phyloP scores from a whole-genome alignment of 768 basidiomycete species.

The Cystofilobasidium bisporidii region DNA sequence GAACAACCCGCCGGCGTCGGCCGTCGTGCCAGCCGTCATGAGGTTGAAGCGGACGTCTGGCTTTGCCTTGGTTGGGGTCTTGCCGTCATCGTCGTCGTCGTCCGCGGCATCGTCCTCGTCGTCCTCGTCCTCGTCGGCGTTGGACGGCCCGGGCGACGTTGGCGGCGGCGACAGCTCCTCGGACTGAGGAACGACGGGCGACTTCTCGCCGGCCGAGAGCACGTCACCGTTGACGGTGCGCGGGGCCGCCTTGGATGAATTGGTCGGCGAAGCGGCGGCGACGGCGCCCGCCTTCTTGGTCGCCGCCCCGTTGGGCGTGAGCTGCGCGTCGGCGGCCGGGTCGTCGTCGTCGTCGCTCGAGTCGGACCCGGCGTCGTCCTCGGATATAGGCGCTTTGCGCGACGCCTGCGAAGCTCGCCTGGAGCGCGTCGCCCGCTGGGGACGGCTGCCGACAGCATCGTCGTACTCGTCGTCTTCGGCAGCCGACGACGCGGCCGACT shows the following conservation, averaged over 20 bases:
- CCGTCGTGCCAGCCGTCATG: neutral
- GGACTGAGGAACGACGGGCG: neutral
- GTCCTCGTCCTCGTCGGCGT: neutral
- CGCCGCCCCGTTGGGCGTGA: neutral
- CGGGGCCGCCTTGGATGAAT: constrained; percentile 1
- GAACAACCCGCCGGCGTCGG: neutral
- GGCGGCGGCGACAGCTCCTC: constrained; percentile 5
- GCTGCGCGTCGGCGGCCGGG: too few species aligned
- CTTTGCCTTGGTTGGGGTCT: constrained; percentile 5
- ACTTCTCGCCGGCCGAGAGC: neutral
- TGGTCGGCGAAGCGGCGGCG: neutral
- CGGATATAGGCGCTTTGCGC: neutral
- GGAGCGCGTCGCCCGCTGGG: neutral
- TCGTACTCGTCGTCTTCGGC: constrained; percentile 2
- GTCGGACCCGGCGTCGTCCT: neutral
- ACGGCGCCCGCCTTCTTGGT: neutral
- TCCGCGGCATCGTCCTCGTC: constrained; percentile 14
- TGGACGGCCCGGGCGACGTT: neutral
- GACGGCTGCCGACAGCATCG: neutral
- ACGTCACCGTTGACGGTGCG: neutral
- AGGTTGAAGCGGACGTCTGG: constrained; percentile 3
- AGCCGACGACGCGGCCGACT: too few species aligned
- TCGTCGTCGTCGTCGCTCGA: neutral
- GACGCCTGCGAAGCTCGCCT: neutral
- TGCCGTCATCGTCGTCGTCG: constrained; percentile 22